Percentiles rank a stretch among this genome's conserved stretches.
Evolutionary conservation across 345 rosid genomes (phyloP).

Genomic region (Hypericum perforatum): DNA sequence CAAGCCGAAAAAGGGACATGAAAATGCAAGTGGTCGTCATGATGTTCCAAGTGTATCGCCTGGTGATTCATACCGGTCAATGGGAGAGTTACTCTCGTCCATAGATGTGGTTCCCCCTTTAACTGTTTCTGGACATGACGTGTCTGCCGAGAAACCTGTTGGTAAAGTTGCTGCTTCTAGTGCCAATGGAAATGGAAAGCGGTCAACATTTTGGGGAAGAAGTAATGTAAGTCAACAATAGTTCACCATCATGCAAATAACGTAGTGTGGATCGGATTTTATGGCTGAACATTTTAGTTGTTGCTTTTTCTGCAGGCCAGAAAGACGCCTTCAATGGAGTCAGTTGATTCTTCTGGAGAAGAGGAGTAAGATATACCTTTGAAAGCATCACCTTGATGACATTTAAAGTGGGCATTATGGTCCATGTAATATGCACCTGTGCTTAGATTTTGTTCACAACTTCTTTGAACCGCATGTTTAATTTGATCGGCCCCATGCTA

Average conservation of each 20-base stretch:
- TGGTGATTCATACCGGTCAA: conserved; percentile 60
- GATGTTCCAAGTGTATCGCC: conserved; percentile 39
- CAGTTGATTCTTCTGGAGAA: conserved; percentile 93
- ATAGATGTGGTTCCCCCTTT: conserved; percentile 47
- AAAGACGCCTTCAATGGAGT: conserved; percentile 77
- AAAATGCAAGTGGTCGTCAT: conserved; percentile 30
- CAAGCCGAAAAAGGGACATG: conserved; percentile 44
- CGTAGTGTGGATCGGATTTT: background rate
- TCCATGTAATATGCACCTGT: no score
- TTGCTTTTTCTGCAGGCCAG: conserved; percentile 45
- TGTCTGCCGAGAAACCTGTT: conserved; percentile 46
- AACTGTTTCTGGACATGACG: conserved; percentile 47
- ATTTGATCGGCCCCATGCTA: no score
- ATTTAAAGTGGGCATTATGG: no score
- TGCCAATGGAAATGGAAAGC: conserved; percentile 42
- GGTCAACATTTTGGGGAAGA: conserved; percentile 88
- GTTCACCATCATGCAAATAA: no score
- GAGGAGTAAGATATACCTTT: conserved; percentile 72
- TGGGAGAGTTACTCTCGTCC: conserved; percentile 63
- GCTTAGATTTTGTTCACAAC: no score
- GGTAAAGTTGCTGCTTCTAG: conserved; percentile 58
- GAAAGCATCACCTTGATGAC: no score
- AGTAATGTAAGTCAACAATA: conserved; percentile 49
- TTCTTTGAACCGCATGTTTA: no score
- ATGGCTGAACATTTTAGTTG: conserved; percentile 10